Conservation (phyloP, 2,329 filamentous ascomycete genomes). For the Fusarium anguioides region DNA sequence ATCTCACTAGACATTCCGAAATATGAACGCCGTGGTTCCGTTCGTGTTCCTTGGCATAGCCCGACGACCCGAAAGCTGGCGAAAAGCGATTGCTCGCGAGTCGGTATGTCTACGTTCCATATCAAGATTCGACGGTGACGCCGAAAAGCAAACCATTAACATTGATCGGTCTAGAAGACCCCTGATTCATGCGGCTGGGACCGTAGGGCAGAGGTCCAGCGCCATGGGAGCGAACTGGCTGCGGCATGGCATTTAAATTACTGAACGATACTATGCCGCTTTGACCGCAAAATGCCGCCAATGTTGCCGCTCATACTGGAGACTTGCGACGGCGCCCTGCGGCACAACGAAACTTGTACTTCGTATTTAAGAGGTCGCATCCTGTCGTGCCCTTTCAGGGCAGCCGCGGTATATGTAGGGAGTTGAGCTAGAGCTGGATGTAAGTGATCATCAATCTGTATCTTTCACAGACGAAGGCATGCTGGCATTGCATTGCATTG, state of each 20-base stretch:
- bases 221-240: neutral
- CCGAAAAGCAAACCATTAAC: slow-evolving; percentile 14
- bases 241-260: neutral
- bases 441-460: neutral
- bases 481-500: slow-evolving; percentile 6
- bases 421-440: neutral
- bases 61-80: neutral
- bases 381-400: neutral
- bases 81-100: neutral
- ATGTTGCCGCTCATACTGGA: slow-evolving; percentile 3
- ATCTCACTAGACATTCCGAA: slow-evolving; percentile 17
- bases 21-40: neutral
- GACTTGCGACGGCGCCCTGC: slow-evolving; percentile 16
- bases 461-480: neutral
- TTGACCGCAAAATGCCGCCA: slow-evolving; percentile 28
- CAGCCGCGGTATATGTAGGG: slow-evolving; percentile 19
- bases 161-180: slow-evolving; percentile 8
- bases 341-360: slow-evolving; percentile 14
- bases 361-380: slow-evolving; percentile 10
- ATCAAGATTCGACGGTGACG: neutral
- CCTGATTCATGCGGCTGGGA: neutral
- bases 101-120: neutral
- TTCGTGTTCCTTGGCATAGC: neutral
- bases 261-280: neutral
- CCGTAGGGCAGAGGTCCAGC: neutral